phyloP scores from a whole-genome alignment of 2,329 filamentous ascomycete species.

The Colletotrichum australisinense region DNA sequence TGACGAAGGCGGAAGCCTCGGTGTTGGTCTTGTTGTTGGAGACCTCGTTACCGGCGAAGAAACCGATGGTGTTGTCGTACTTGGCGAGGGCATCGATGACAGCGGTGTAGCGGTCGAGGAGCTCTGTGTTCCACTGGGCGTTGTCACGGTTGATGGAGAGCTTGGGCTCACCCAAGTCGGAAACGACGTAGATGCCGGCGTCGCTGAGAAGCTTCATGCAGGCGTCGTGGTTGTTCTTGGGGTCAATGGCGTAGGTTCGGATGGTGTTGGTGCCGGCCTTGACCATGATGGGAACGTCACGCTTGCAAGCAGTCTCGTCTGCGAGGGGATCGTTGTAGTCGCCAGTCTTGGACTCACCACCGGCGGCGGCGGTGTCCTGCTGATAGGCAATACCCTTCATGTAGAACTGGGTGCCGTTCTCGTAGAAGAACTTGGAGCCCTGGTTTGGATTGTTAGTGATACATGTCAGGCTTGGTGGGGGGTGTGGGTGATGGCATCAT shows the following conservation, averaged over 20 bases:
- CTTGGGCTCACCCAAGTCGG: constrained; percentile 86
- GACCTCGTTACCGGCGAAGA: constrained; percentile 99
- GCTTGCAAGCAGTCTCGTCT: constrained; percentile 76
- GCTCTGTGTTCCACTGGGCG: constrained; percentile 81
- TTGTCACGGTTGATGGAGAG: constrained; percentile 86
- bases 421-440: constrained; percentile 91
- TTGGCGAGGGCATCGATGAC: constrained; percentile 85
- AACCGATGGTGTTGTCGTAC: constrained; percentile 93
- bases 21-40: constrained; percentile 92
- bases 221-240: constrained; percentile 77
- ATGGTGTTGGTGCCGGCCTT: constrained; percentile 90
- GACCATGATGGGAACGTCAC: constrained; percentile 85
- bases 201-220: constrained; percentile 88
- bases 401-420: constrained; percentile 76
- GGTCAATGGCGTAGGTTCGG: constrained; percentile 94
- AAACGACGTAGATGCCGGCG: constrained; percentile 94
- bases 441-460: constrained; percentile 45
- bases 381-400: constrained; percentile 97
- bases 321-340: constrained; percentile 87
- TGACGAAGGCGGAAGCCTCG: constrained; percentile 90
- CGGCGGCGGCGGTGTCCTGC: constrained; percentile 74
- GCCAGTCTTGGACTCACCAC: constrained; percentile 57
- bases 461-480: background rate
- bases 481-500: constrained; percentile 40
- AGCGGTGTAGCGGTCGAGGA: constrained; percentile 83